Base-by-base conservation (phyloP, 345 rosid species). In the Pugionium cornutum region DNA sequence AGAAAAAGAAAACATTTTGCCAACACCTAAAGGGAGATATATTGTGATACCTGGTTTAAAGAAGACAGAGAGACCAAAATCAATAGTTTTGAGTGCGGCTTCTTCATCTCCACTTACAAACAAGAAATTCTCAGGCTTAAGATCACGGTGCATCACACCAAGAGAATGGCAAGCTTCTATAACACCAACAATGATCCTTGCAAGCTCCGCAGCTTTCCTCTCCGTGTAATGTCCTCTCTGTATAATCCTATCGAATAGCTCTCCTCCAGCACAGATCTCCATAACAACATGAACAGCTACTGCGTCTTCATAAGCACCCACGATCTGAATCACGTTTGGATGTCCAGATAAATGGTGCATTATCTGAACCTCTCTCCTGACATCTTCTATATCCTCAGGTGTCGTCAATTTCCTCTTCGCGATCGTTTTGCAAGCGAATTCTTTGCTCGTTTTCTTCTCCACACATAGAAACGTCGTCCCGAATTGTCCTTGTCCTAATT, bases 71-170 rank as follows among this genome's bases (percentile, higher is more conserved):
- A 92, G 91, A 33, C 98, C 98, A 71, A 92, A 92, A 50, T 92
- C 98, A 3, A 92, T 92, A 3, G 94, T 83, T 62, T 92, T 92
- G 10, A 92, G 88, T 0, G 81, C 72, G 5, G 96, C 72, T 3
- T 89, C 96, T 80, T 92, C 98, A 39, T 83, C 80, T 2, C 86
- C 81, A 59, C 29, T 72, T 0, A 83, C 75, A 70, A 92, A 92
- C 40, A 92, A 88, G 69, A 92, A 92, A 79, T 92, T 92, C 81
- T 92, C 98, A 8, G 98, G 98, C 85, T 92, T 92, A 76, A 92
- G 82, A 73, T 92, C 98, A 57, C 98, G 75, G 54, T 92, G 98
- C 96, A 90, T 92, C 18, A 92, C 98, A 36, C 98, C 98, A 2
- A 90, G 78, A 51, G 98, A 92, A 77, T 92, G 98, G 59, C 97